These are phyloP conservation scores for Boletus albobrunnescens DNA, from an alignment of 1,284 basidiomycete species.

Conservation along the genomic window DNA sequence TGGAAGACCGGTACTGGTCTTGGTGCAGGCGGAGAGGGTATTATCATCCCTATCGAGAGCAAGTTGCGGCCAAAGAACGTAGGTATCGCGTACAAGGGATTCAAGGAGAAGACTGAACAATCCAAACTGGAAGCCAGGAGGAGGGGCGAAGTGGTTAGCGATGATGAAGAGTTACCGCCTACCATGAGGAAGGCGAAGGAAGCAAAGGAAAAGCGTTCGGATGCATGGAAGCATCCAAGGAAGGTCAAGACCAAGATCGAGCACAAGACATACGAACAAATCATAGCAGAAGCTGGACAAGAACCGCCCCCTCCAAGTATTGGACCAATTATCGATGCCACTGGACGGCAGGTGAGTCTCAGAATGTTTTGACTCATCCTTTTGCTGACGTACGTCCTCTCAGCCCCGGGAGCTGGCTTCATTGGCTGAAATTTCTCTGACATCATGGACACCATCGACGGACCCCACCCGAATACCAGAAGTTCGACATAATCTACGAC, in stretches of 20 bases:
- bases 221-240: slow-evolving; percentile 79
- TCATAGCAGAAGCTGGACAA: slow-evolving; percentile 78
- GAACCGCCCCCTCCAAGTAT: slow-evolving; percentile 54
- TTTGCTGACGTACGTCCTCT: slow-evolving; percentile 12
- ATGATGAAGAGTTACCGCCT: slow-evolving; percentile 60
- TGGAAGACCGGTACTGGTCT: slow-evolving; percentile 86
- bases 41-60: slow-evolving; percentile 83
- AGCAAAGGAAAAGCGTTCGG: slow-evolving; percentile 56
- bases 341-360: slow-evolving; percentile 75
- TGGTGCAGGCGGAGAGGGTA: slow-evolving; percentile 76
- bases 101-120: slow-evolving; percentile 85
- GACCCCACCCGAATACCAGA: slow-evolving; percentile 89
- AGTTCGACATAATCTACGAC: slow-evolving; percentile 88
- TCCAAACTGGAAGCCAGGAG: slow-evolving; percentile 79
- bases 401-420: slow-evolving; percentile 82
- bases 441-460: slow-evolving; percentile 80
- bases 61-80: slow-evolving; percentile 79
- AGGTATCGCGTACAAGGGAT: slow-evolving; percentile 85
- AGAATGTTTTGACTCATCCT: slow-evolving; percentile 1
- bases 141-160: slow-evolving; percentile 70
- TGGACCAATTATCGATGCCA: slow-evolving; percentile 91
- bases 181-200: slow-evolving; percentile 49
- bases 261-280: slow-evolving; percentile 94
- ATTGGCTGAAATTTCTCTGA: slow-evolving; percentile 71
- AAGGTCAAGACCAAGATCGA: slow-evolving; percentile 81